A percentile compares a stretch with the other conserved stretches of the same genome.
Evolutionary conservation across 2,329 filamentous ascomycete genomes (phyloP).

Genomic region (Eurotiales sp.): DNA sequence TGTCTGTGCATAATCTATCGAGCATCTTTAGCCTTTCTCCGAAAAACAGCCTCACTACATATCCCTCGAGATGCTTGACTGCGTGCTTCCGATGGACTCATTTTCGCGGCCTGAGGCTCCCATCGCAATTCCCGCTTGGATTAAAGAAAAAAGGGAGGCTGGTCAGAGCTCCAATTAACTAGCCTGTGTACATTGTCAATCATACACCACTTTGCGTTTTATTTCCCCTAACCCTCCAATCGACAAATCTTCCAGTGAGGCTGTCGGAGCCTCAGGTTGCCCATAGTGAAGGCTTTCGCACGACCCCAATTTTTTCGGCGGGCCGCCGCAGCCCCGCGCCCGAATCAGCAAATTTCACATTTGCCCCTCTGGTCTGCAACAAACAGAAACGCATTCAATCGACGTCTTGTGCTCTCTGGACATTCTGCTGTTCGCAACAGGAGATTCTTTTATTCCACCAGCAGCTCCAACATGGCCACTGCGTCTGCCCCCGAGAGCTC

Average conservation of each 20-base stretch:
- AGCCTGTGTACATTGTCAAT: not conserved
- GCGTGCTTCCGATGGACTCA: not conserved
- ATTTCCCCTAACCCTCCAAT: not conserved
- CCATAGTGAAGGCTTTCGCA: slow-evolving; percentile 15
- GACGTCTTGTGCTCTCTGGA: not conserved
- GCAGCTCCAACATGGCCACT: slow-evolving; percentile 24
- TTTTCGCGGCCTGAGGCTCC: slow-evolving; percentile 3
- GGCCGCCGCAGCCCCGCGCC: slow-evolving; percentile 15
- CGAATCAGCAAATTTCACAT: slow-evolving; percentile 9
- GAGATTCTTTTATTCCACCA: not conserved
- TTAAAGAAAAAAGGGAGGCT: slow-evolving; percentile 3
- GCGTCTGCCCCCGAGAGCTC: slow-evolving; percentile 38
- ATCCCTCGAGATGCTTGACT: not conserved
- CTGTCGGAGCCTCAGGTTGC: slow-evolving; percentile 10
- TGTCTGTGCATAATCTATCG: too few species aligned
- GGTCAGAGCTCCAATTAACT: not conserved
- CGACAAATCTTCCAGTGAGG: not conserved
- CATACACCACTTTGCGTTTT: not conserved
- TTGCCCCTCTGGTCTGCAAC: slow-evolving; percentile 13
- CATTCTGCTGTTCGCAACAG: not conserved
- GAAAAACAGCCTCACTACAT: too few species aligned
- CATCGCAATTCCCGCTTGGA: not conserved
- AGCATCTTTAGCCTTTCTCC: too few species aligned
- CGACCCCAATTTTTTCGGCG: slow-evolving; percentile 16
- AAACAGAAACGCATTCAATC: slow-evolving; percentile 3